Evolutionary conservation across 805 yeast species (phyloP).

Genomic region (Wickerhamomyces chambardii): DNA sequence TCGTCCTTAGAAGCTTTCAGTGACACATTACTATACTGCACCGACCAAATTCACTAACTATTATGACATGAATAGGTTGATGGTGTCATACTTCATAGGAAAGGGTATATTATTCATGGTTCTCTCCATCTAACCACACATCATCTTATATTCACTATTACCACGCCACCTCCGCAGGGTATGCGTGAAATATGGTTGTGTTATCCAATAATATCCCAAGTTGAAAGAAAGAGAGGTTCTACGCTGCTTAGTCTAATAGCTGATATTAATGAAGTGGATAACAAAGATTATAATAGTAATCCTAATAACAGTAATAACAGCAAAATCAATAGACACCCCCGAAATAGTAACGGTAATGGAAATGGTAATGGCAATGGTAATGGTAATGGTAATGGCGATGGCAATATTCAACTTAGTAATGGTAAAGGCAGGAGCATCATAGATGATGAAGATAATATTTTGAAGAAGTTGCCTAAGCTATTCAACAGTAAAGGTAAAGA

Average conservation of each 20-base stretch:
- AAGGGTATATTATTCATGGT: slow-evolving; percentile 49
- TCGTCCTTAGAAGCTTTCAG: too few relatives aligned
- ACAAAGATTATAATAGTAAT: slow-evolving; percentile 2
- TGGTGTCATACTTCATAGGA: slow-evolving; percentile 44
- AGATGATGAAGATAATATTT: neutral
- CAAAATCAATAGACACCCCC: slow-evolving; percentile 4
- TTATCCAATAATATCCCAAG: slow-evolving; percentile 71
- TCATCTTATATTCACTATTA: slow-evolving; percentile 55
- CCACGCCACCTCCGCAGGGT: slow-evolving; percentile 15
- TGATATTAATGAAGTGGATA: slow-evolving; percentile 3
- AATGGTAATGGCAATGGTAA: slow-evolving; percentile 5
- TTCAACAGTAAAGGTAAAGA: slow-evolving; percentile 13
- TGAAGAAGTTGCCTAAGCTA: slow-evolving; percentile 10
- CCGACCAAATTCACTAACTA: slow-evolving; percentile 4
- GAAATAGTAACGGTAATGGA: neutral
- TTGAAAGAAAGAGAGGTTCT: slow-evolving; percentile 48
- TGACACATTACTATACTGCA: too few relatives aligned
- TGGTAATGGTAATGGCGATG: neutral
- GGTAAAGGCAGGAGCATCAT: neutral
- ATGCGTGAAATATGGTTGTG: slow-evolving; percentile 81
- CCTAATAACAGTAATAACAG: slow-evolving; percentile 5
- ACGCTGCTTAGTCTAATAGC: slow-evolving; percentile 20
- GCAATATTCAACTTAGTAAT: slow-evolving; percentile 1
- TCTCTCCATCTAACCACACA: slow-evolving; percentile 65
- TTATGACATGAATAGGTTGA: slow-evolving; percentile 30